Evolutionary conservation across 192 early-diverging fungal genomes (phyloP), one percentile per base, ranked within the genome.

Genomic region (Backusella mclennaniae): DNA sequence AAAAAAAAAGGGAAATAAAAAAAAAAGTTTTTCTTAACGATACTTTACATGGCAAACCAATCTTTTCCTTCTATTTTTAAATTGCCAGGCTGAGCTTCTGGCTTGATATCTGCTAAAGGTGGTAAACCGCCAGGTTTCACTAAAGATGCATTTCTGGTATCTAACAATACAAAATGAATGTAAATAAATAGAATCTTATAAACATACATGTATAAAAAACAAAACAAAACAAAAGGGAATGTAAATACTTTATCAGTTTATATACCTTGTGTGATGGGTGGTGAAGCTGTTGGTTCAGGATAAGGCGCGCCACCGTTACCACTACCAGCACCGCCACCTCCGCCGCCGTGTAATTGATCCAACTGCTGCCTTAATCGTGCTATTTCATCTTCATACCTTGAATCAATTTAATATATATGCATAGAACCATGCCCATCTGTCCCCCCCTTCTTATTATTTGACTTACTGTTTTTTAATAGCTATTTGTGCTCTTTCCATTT

Each of bases 341-440:
- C 71, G 71, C 67, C 83, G 42, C 35, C 36, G 12, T 71, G 70
- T 39, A 71, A 42, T 71, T 71, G 86, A 71, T 97, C 95, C 9
- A 97, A 87, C 67, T 98, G 95, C 26, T 92, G 91, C 21, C 94
- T 90, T 70, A 97, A 83, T 33, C 91, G 87, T 46, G 83, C 82
- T 75, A 97, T 92, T 73, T 98, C 96, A 68, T 96, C 94, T 78
- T 98, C 97, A 74, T 86, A 86, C 76, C 89, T 89, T 70, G 46
- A 49, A 38, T 68, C 29, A 56, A 39, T n/a, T 46, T 26, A 69
- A 74, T 35, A 69, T 56, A 26, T 29, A 67, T 11, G 29, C 3
- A 73, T 29, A 56, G 11, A 67, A 39, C 38, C 17, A 46, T 46
- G 41, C 15, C 4, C 6, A n/a, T 21, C 38, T 1, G 7, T 1